A percentile compares a stretch with the other conserved stretches of the same genome.
phyloP scores from a whole-genome alignment of 2,329 filamentous ascomycete species.

The Curvularia eragrostidis region DNA sequence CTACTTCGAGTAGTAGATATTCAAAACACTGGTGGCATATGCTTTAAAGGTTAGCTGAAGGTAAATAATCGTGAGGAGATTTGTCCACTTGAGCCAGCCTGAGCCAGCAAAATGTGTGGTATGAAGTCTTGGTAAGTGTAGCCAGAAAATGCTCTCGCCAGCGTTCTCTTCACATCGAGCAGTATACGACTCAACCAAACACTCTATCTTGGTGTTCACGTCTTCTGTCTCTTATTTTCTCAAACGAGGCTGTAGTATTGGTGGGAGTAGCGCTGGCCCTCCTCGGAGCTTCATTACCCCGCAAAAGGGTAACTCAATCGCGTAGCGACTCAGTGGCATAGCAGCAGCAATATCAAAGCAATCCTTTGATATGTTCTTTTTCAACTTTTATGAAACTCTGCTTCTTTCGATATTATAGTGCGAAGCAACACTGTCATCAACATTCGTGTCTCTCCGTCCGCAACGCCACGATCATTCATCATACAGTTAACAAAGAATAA shows the following conservation, averaged over 20 bases:
- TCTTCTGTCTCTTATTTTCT: neutral
- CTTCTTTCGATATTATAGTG: neutral
- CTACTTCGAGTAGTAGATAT: neutral
- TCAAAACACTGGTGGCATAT: neutral
- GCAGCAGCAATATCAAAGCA: constrained; percentile 1
- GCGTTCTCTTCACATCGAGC: neutral
- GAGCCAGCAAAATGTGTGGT: neutral
- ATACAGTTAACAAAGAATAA: neutral
- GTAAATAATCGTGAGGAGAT: neutral
- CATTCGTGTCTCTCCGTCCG: neutral
- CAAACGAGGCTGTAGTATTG: neutral
- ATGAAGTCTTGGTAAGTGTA: neutral
- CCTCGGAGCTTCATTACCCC: constrained; percentile 13
- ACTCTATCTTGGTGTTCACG: neutral
- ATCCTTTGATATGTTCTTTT: neutral
- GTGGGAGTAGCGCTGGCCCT: neutral
- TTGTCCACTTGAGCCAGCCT: neutral
- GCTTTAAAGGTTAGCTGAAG: neutral
- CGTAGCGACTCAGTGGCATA: neutral
- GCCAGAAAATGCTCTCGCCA: neutral
- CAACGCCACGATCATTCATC: neutral
- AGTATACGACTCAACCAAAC: neutral
- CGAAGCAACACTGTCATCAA: neutral
- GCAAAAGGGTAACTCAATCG: constrained; percentile 7
- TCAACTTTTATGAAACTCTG: neutral